Evolutionary conservation across 208 protist species (phyloP), one percentile per base, ranked within the genome.

Genomic region (Leishmania turanica): DNA sequence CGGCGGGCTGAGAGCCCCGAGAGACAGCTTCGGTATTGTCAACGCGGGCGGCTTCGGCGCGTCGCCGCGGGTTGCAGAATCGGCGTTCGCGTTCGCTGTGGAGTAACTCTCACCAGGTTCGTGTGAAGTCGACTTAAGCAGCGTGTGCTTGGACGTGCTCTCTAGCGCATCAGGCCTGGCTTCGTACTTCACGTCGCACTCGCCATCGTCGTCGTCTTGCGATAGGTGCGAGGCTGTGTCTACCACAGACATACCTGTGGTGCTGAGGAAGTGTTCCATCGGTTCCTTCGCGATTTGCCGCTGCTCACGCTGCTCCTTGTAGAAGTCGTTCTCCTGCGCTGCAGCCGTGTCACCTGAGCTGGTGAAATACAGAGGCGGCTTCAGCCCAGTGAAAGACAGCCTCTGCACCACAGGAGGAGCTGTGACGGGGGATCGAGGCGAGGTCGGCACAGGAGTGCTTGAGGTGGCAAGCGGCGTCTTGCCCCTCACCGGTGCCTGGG

Each of bases 21-120:
- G 80, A 40, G 85, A 83, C 42, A 96, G 88, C 75, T 81, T 85
- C 2, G 92, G 90, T 49, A 96, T 78, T 71, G 68, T 49, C 21
- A 91, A 66, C 62, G 64, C 68, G 1, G 68, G 77, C 37, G 83
- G 62, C 56, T 66, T 37, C 31, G 72, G 74, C 7, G 47, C 58
- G 24, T 49, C 74, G 8, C 21, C 24, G 45, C 69, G 11, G 27
- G 45, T 77, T 73, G 77, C 64, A 21, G 42, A 56, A 53, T 54
- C 24, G 9, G 42, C 21, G n/a, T 58, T 62, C 27, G 11, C 54
- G 40, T n/a, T 53, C 37, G 34, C 53, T 8, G 40, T 31, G 7
- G 71, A 21, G 65, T 31, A 40, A 27, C 24, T 47, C 40, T 68
- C 53, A n/a, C 27, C n/a, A 56, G 2, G 70, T 49, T 65, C 62